phyloP scores from a whole-genome alignment of 257 asterid species.

The Solanum pimpinellifolium region DNA sequence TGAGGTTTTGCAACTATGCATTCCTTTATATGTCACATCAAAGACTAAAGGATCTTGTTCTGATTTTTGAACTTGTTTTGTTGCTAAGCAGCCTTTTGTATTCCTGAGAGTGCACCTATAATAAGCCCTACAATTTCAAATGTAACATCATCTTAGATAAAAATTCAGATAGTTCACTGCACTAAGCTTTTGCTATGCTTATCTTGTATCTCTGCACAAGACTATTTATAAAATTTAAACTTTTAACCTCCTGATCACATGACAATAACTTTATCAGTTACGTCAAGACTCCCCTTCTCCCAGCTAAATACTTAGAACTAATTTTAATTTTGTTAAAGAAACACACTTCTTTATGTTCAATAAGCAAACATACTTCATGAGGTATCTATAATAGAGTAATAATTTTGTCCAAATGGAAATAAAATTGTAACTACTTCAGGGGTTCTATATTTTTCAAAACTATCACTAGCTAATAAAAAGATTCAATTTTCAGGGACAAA shows the following conservation, averaged over 20 bases:
- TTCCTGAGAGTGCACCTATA: conserved; percentile 55
- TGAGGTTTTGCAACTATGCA: conserved; percentile 33
- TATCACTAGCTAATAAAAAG: too few species aligned
- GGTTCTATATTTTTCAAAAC: background rate
- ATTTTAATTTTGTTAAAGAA: background rate
- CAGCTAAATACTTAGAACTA: background rate
- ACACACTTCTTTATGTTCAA: too few species aligned
- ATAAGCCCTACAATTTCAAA: conserved; percentile 31
- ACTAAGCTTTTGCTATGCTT: background rate
- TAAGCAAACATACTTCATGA: too few species aligned
- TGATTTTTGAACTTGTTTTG: conserved; percentile 57
- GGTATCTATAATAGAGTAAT: background rate
- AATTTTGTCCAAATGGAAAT: background rate
- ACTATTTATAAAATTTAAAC: too few species aligned
- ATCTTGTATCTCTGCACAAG: too few species aligned
- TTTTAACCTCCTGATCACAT: too few species aligned
- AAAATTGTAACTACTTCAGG: background rate
- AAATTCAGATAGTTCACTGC: background rate
- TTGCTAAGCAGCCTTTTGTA: conserved; percentile 65
- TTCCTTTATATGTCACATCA: conserved; percentile 31
- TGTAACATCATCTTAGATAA: background rate
- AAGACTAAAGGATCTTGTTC: conserved; percentile 35
- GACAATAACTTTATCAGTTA: background rate
- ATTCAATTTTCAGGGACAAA: background rate
- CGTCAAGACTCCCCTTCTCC: background rate